Conservation (phyloP, 1,284 basidiomycete genomes). For the Amylostereum areolatum region DNA sequence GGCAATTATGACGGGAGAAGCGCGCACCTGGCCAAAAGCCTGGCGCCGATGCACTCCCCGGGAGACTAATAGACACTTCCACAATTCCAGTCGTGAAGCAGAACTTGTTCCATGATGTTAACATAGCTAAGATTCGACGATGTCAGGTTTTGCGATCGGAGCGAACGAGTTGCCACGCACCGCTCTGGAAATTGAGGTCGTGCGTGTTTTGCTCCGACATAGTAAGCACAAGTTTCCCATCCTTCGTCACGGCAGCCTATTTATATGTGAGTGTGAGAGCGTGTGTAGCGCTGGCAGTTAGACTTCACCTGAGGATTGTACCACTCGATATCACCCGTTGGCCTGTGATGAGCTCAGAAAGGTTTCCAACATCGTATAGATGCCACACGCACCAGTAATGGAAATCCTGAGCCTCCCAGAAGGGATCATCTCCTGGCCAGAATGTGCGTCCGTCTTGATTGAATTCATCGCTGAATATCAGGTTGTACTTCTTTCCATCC, state of each 20-base stretch:
- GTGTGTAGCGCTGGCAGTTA: neutral
- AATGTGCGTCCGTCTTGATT: slow-evolving; percentile 73
- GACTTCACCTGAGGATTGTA: slow-evolving; percentile 52
- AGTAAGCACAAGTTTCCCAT: slow-evolving; percentile 76
- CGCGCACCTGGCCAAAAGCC: slow-evolving; percentile 59
- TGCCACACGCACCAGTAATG: slow-evolving; percentile 57
- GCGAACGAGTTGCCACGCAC: slow-evolving; percentile 29
- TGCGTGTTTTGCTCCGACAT: slow-evolving; percentile 57
- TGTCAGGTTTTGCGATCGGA: neutral
- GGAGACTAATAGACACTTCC: slow-evolving; percentile 75
- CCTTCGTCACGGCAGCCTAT: slow-evolving; percentile 57
- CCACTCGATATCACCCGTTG: slow-evolving; percentile 84
- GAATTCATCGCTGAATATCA: slow-evolving; percentile 94
- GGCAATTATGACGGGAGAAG: neutral
- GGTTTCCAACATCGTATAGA: neutral
- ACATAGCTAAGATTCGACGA: slow-evolving; percentile 45
- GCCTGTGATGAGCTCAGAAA: slow-evolving; percentile 48
- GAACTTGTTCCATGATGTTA: slow-evolving; percentile 85
- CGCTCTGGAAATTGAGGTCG: slow-evolving; percentile 75
- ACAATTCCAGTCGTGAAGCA: slow-evolving; percentile 94
- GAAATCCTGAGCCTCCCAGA: slow-evolving; percentile 69
- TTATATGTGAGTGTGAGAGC: too few species aligned
- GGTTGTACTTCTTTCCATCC: slow-evolving; percentile 72
- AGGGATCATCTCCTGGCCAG: slow-evolving; percentile 75
- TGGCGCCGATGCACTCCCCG: slow-evolving; percentile 63